Evolutionary conservation across 768 basidiomycete genomes (phyloP), one percentile per base, ranked within the genome.

Genomic region (Lactarius tabidus): DNA sequence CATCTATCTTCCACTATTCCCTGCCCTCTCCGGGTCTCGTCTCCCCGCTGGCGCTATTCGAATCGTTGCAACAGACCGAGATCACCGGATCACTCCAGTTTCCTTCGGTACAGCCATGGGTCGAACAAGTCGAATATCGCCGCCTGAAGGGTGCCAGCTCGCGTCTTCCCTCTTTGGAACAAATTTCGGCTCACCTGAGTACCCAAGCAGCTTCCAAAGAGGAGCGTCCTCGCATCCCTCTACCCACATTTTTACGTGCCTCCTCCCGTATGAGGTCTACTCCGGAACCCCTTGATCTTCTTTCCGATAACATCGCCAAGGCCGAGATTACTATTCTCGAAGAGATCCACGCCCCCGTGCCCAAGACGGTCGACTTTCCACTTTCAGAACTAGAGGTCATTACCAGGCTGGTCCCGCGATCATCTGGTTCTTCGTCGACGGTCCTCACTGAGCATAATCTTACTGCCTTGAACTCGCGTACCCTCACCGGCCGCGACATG

Each of bases 71-170:
- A 29, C 51, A 64, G 53, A 51, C 33, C 12, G 38, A 67, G 6
- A 10, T 63, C 10, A 62, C 70, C 7, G 74, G 72, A 33, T 59
- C 65, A 26, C 57, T 64, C 41, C 60, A 41, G 12, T 66, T 59
- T 15, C 69, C 70, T 7, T 51, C 64, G 23, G 69, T 72, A 39
- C 71, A 81, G 65, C 79, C 81, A 10, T 86, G 87, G 84, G 81
- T 88, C 45, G 89, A 89, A 72, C 84, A 85, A 71, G 85, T 86
- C 29, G 87, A 88, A 71, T 87, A 85, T 75, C 80, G 82, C 57
- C 70, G 57, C 15, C 39, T 41, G 18, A 45, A 62, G 23, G 59
- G 58, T n/a, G 43, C 58, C 58, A 63, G 63, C 33, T 76, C 74
- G 66, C 69, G 72, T 51, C 72, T 86, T 41, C 90, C 90, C 26